Percentiles rank a stretch among this genome's conserved stretches.
Conservation (phyloP, 148 eudicot genomes). For the Oxyria digyna region DNA sequence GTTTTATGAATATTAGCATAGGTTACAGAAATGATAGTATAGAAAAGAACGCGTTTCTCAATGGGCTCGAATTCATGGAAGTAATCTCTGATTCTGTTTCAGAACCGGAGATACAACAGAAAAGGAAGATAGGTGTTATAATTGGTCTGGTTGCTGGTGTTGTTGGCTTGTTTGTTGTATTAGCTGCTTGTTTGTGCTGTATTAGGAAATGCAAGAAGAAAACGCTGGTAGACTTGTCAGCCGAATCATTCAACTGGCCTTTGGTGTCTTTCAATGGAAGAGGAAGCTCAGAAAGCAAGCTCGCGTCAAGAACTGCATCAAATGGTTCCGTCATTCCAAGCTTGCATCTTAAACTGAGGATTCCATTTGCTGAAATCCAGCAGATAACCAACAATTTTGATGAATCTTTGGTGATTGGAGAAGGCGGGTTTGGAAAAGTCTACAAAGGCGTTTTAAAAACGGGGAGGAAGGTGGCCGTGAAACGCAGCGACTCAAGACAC, state of each 20-base stretch:
- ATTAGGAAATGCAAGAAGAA: not conserved
- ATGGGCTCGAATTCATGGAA: slow-evolving; percentile 5
- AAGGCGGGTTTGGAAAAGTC: slow-evolving; percentile 56
- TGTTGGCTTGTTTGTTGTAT: not conserved
- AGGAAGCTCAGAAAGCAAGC: not conserved
- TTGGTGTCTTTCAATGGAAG: not conserved
- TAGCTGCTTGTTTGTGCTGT: not conserved
- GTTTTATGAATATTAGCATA: slow-evolving; percentile 2
- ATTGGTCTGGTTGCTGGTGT: not conserved
- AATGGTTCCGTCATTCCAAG: slow-evolving; percentile 1
- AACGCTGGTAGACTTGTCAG: not conserved
- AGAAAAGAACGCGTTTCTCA: not conserved
- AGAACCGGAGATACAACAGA: not conserved
- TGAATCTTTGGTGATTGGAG: slow-evolving; percentile 25
- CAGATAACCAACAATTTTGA: slow-evolving; percentile 36
- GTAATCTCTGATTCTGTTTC: not conserved
- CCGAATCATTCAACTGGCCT: slow-evolving; percentile 1
- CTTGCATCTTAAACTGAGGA: slow-evolving; percentile 27
- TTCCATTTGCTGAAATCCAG: slow-evolving; percentile 20
- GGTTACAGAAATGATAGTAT: not conserved
- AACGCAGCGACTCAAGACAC: slow-evolving; percentile 32
- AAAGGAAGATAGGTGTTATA: not conserved
- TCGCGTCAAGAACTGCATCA: not conserved
- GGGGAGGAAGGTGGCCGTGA: slow-evolving; percentile 39
- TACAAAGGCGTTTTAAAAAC: slow-evolving; percentile 26